Conservation (phyloP, 371 early-diverging fungal genomes). For the Aphelidium insulamus region DNA sequence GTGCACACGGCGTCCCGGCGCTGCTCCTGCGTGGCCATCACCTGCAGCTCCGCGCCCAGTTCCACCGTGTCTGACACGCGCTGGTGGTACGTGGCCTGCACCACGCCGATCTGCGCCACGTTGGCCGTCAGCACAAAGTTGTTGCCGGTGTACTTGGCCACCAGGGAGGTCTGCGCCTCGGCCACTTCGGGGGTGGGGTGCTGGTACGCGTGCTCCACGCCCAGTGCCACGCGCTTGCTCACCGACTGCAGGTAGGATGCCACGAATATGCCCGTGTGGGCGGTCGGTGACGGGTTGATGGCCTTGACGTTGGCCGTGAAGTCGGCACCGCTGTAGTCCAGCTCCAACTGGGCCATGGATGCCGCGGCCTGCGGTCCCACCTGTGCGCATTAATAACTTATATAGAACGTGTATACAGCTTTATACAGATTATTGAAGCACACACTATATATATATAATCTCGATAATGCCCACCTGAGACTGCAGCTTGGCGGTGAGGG, state of each 20-base stretch:
- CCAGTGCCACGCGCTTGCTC: slow-evolving; percentile 52
- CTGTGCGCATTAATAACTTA: no score
- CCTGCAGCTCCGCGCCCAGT: slow-evolving; percentile 74
- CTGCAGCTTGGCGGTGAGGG: slow-evolving; percentile 46
- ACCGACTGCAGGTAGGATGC: slow-evolving; percentile 79
- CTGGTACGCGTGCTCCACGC: slow-evolving; percentile 67
- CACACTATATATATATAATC: no score
- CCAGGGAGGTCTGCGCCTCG: slow-evolving; percentile 53
- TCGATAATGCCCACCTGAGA: no score
- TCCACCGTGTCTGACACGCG: slow-evolving; percentile 81
- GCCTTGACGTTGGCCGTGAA: slow-evolving; percentile 69
- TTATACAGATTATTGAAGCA: no score
- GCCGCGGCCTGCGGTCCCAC: no score
- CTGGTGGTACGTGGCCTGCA: slow-evolving; percentile 73
- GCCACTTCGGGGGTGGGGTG: slow-evolving; percentile 60
- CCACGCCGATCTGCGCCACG: slow-evolving; percentile 53
- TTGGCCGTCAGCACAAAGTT: slow-evolving; percentile 62
- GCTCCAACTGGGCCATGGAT: slow-evolving; percentile 74
- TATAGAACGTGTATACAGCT: no score
- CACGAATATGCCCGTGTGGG: slow-evolving; percentile 69
- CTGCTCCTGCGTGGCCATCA: slow-evolving; percentile 27
- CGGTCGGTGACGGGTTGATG: slow-evolving; percentile 77
- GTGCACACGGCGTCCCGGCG: slow-evolving; percentile 77
- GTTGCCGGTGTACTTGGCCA: slow-evolving; percentile 42
- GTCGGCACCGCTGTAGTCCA: slow-evolving; percentile 72